Conservation (phyloP, 1,284 basidiomycete species). For the Leccinum angustisporum region DNA sequence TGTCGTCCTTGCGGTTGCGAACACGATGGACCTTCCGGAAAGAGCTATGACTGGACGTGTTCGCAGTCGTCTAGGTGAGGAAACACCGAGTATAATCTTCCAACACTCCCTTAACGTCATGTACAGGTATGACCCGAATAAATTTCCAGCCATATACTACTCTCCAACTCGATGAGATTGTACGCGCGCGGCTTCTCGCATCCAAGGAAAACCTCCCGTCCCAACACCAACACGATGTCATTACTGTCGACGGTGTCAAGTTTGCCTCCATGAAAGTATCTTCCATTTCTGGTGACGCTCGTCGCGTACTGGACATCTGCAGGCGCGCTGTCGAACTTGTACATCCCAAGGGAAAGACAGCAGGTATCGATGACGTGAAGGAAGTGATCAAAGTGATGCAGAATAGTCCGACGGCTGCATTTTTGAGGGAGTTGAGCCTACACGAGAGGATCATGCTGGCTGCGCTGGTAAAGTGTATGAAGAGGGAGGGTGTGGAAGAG, state of each 20-base stretch:
- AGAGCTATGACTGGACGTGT: conserved; percentile 91
- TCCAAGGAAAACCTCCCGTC: conserved; percentile 49
- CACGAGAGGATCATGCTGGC: conserved; percentile 92
- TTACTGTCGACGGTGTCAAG: conserved; percentile 79
- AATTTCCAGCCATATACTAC: conserved; percentile 93
- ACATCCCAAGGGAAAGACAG: conserved; percentile 50
- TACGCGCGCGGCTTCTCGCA: conserved; percentile 72
- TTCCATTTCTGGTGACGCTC: conserved; percentile 91
- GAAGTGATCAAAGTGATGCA: conserved; percentile 89
- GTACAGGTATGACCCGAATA: conserved; percentile 87
- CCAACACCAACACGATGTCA: conserved; percentile 48
- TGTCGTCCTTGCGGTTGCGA: conserved; percentile 95
- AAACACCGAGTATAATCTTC: background rate
- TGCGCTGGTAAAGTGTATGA: conserved; percentile 80
- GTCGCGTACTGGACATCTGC: conserved; percentile 92
- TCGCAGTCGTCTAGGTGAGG: conserved; percentile 83
- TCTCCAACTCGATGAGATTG: conserved; percentile 82
- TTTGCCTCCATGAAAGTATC: conserved; percentile 92
- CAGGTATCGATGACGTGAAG: conserved; percentile 74
- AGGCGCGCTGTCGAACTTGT: conserved; percentile 86
- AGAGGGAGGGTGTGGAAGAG: conserved; percentile 84
- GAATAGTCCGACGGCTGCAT: conserved; percentile 85
- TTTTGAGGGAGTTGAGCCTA: conserved; percentile 76
- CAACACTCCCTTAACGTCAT: conserved; percentile 4
- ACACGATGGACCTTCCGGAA: conserved; percentile 98